Conservation (phyloP, 2,329 filamentous ascomycete genomes). For the Thielaviopsis cerberus region DNA sequence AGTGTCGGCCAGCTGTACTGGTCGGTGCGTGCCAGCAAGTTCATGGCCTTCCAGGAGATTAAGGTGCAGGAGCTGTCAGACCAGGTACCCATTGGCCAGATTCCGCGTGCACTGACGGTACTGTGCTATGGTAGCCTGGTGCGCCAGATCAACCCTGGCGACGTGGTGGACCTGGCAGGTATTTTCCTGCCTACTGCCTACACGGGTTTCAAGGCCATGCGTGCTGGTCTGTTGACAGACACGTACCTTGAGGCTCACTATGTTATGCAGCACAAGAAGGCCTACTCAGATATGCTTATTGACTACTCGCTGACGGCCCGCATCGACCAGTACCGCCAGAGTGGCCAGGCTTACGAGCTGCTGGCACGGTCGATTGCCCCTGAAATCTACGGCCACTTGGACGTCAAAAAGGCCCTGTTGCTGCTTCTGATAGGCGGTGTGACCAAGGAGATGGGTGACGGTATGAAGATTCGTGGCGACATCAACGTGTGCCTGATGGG, state of each 20-base stretch:
- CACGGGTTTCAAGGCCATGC: slow-evolving; percentile 96
- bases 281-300: slow-evolving; percentile 79
- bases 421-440: slow-evolving; percentile 89
- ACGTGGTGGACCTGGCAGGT: slow-evolving; percentile 82
- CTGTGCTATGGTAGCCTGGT: slow-evolving; percentile 77
- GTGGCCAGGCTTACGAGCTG: slow-evolving; percentile 87
- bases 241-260: slow-evolving; percentile 92
- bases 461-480: slow-evolving; percentile 96
- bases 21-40: slow-evolving; percentile 91
- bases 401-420: slow-evolving; percentile 96
- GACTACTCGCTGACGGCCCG: slow-evolving; percentile 66
- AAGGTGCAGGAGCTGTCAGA: slow-evolving; percentile 99
- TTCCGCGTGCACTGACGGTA: slow-evolving; percentile 76
- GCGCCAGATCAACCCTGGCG: slow-evolving; percentile 75
- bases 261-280: slow-evolving; percentile 91
- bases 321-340: slow-evolving; percentile 75
- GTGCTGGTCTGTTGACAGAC: slow-evolving; percentile 86
- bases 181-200: slow-evolving; percentile 96
- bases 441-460: slow-evolving; percentile 89
- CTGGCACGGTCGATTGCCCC: slow-evolving; percentile 90
- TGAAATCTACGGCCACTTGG: slow-evolving; percentile 88
- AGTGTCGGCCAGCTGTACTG: slow-evolving; percentile 84
- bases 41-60: slow-evolving; percentile 91
- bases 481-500: slow-evolving; percentile 99
- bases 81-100: slow-evolving; percentile 94